Conservation (phyloP, 2,329 filamentous ascomycete genomes). For the Aspergillus alliaceus region DNA sequence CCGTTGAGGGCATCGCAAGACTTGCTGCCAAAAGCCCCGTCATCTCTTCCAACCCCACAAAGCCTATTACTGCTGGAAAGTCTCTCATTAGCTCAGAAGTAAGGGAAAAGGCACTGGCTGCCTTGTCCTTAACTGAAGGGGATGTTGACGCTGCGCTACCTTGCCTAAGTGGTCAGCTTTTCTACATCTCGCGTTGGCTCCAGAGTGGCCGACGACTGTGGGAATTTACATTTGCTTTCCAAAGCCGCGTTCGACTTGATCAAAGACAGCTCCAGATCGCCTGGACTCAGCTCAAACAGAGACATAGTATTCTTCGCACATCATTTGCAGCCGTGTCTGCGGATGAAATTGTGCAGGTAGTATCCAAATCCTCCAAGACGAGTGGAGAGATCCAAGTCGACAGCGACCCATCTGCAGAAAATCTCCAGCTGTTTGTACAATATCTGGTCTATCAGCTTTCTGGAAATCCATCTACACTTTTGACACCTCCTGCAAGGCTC, state of each 20-base stretch:
- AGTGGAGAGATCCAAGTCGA: background rate
- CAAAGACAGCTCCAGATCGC: background rate
- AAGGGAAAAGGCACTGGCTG: background rate
- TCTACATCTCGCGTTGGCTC: constrained; percentile 10
- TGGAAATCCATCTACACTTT: background rate
- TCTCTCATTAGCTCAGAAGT: background rate
- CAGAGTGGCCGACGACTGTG: constrained; percentile 7
- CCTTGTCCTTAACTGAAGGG: background rate
- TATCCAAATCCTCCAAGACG: background rate
- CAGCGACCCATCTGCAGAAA: background rate
- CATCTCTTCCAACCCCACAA: no score
- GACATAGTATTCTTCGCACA: constrained; percentile 11
- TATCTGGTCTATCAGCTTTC: background rate
- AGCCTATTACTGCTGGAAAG: background rate
- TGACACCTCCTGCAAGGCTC: background rate
- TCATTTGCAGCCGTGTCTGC: constrained; percentile 4
- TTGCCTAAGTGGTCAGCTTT: background rate
- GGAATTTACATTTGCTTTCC: constrained; percentile 11
- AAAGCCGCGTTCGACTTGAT: background rate
- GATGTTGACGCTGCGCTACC: background rate
- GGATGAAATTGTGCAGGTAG: background rate
- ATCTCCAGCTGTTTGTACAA: background rate
- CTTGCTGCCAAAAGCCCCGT: background rate
- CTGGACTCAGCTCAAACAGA: constrained; percentile 6
- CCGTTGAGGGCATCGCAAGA: background rate